These are phyloP conservation scores for Rhamnella rubrinervis DNA, from an alignment of 331 rosid genomes.

Conservation along the genomic window DNA sequence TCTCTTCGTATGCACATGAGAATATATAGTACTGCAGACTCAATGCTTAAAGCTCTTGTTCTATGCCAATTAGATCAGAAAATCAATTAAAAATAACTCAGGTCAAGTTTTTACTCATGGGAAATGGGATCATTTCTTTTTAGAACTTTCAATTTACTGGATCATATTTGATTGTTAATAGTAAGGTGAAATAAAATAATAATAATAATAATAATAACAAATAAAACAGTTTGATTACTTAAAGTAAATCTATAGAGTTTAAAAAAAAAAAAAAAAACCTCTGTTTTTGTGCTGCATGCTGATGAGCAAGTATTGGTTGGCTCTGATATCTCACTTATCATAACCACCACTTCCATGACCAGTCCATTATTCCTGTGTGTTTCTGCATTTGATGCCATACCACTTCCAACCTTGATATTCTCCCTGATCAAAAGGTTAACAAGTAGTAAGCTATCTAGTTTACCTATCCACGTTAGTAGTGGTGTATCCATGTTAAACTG, in stretches of 20 bases:
- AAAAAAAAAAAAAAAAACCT: conserved; percentile 69
- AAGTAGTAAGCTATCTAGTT: conserved; percentile 3
- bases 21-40: no score
- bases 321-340: conserved; percentile 57
- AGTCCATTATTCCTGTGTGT: conserved; percentile 39
- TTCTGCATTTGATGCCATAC: conserved; percentile 50
- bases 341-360: conserved; percentile 68
- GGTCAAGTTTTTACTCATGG: no score
- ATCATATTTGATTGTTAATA: no score
- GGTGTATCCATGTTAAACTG: not conserved
- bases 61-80: no score
- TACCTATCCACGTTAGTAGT: not conserved
- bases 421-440: conserved; percentile 48
- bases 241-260: conserved; percentile 11
- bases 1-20: no score
- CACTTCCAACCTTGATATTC: conserved; percentile 74
- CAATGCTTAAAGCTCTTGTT: no score
- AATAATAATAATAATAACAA: no score
- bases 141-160: no score
- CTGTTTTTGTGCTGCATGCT: conserved; percentile 46
- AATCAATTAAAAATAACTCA: no score
- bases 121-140: no score
- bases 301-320: conserved; percentile 43
- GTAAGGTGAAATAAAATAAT: no score
- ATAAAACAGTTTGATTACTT: no score